Conservation (phyloP, 257 asterid species). For the Buddleja alternifolia region DNA sequence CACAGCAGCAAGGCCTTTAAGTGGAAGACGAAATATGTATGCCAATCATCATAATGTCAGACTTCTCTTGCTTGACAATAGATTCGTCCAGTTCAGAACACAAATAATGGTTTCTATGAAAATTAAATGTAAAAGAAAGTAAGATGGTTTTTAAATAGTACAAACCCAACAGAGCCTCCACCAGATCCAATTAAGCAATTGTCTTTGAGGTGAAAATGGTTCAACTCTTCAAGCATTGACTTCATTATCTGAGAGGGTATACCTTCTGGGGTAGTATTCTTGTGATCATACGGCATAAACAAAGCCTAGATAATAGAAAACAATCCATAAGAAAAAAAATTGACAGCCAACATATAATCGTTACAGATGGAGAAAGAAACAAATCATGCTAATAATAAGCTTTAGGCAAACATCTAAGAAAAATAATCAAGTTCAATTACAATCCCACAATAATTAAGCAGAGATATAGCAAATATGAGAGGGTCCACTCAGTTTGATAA, state of each 20-base stretch:
- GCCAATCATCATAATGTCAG: not conserved
- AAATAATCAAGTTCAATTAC: not conserved
- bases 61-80: not conserved
- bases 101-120: not conserved
- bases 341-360: not conserved
- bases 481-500: constrained; percentile 9
- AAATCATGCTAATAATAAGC: constrained; percentile 8
- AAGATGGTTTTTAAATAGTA: constrained; percentile 32
- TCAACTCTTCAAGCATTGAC: constrained; percentile 82
- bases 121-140: not conserved
- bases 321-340: constrained; percentile 20
- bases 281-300: constrained; percentile 99
- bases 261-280: constrained; percentile 91
- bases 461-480: not conserved
- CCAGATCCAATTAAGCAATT: constrained; percentile 95
- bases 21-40: constrained; percentile 6
- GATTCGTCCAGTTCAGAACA: not conserved
- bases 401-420: constrained; percentile 20
- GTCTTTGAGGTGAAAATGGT: constrained; percentile 77
- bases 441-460: not conserved
- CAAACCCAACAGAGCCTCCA: constrained; percentile 99
- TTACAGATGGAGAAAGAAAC: constrained; percentile 5
- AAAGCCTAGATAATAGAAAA: constrained; percentile 60
- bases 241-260: constrained; percentile 77
- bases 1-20: not conserved